phyloP scores from a whole-genome alignment of 2,329 filamentous ascomycete species.

The Emergomyces pasteurianus region DNA sequence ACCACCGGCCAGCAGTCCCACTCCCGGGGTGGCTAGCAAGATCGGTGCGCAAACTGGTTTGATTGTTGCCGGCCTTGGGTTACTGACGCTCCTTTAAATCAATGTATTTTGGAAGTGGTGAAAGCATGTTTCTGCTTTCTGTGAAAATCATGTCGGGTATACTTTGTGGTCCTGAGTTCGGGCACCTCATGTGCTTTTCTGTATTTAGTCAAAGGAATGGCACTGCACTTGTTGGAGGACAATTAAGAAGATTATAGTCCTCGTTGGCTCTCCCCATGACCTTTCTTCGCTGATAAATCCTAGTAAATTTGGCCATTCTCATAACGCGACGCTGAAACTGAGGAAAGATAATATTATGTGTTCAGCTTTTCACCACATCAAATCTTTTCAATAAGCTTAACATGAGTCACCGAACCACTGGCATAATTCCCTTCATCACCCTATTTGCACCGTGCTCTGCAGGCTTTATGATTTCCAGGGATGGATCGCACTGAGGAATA shows the following conservation, averaged over 20 bases:
- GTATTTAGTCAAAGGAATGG: neutral
- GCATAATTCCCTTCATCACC: too few species aligned
- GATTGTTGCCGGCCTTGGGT: neutral
- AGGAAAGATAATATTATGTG: neutral
- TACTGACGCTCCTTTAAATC: neutral
- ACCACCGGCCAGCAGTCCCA: neutral
- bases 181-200: neutral
- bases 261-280: neutral
- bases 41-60: neutral
- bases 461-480: too few species aligned
- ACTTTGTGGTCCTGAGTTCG: neutral
- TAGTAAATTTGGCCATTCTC: neutral
- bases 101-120: neutral
- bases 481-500: too few species aligned
- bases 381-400: neutral
- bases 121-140: neutral
- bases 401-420: neutral
- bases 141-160: neutral
- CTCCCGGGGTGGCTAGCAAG: neutral
- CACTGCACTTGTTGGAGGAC: neutral
- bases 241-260: neutral
- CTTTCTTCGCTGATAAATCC: neutral
- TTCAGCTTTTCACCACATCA: too few species aligned
- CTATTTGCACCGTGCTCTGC: too few species aligned
- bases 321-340: neutral